Percentiles rank a stretch among this genome's conserved stretches.
These are phyloP conservation scores for Penicillium thymicola DNA, from an alignment of 2,329 filamentous ascomycete species.

Conservation along the genomic window DNA sequence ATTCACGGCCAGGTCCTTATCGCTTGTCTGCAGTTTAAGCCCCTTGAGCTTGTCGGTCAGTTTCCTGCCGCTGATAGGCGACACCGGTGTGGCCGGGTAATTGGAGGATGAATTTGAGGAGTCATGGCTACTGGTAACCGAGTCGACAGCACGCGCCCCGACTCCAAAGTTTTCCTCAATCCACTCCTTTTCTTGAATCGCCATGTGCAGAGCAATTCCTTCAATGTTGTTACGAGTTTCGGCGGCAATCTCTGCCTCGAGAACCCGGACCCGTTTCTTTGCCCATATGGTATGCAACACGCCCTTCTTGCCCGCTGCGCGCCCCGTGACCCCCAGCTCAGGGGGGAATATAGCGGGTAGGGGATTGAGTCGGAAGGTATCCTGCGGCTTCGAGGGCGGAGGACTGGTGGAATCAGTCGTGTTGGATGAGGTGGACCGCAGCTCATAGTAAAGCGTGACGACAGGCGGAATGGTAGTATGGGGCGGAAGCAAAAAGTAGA, in stretches of 20 bases:
- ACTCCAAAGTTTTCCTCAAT: constrained; percentile 78
- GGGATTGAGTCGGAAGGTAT: constrained; percentile 66
- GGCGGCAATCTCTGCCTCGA: constrained; percentile 71
- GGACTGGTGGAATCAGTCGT: background rate
- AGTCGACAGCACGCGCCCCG: constrained; percentile 39
- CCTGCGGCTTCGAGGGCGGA: constrained; percentile 14
- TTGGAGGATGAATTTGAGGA: constrained; percentile 20
- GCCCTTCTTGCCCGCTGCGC: constrained; percentile 69
- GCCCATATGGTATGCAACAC: constrained; percentile 90
- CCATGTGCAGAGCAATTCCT: constrained; percentile 81
- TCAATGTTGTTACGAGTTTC: constrained; percentile 74
- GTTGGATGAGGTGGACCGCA: too few species aligned
- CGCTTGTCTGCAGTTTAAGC: constrained; percentile 71
- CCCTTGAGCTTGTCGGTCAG: constrained; percentile 77
- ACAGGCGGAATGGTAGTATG: constrained; percentile 67
- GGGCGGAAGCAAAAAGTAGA: constrained; percentile 79
- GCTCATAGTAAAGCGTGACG: constrained; percentile 47
- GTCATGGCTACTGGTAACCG: constrained; percentile 28
- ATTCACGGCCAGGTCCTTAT: constrained; percentile 48
- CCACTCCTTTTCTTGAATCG: constrained; percentile 77
- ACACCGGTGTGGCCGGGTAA: constrained; percentile 54
- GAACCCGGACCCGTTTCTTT: constrained; percentile 70
- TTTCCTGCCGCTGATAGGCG: constrained; percentile 63
- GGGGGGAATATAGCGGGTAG: constrained; percentile 83
- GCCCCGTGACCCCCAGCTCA: constrained; percentile 65